phyloP scores from a whole-genome alignment of 2,329 filamentous ascomycete genomes.

The Botrytis medusae region DNA sequence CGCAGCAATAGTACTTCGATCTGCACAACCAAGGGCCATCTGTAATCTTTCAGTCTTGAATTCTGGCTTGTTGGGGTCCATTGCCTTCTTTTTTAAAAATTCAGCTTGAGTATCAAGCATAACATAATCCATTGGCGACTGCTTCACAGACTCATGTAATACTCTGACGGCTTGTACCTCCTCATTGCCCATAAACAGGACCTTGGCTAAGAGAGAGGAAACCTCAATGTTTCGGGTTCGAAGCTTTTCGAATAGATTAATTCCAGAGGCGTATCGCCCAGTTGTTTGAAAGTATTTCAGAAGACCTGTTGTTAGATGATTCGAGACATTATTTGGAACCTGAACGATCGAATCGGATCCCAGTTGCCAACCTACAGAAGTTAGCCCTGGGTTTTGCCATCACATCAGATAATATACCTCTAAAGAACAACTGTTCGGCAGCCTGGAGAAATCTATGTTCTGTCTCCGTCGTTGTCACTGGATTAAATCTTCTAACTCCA shows the following conservation, averaged over 20 bases:
- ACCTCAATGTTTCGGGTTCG: constrained; percentile 89
- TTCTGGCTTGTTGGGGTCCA: constrained; percentile 53
- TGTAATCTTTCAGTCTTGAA: constrained; percentile 67
- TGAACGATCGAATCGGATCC: constrained; percentile 97
- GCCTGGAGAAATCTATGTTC: constrained; percentile 95
- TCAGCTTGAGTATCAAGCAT: constrained; percentile 92
- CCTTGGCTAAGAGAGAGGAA: constrained; percentile 84
- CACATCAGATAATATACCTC: constrained; percentile 53
- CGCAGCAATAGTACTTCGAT: constrained; percentile 89
- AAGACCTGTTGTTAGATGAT: constrained; percentile 91
- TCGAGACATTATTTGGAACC: constrained; percentile 94
- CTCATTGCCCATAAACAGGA: constrained; percentile 92
- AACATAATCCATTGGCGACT: constrained; percentile 96
- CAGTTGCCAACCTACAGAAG: constrained; percentile 75
- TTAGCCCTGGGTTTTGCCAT: constrained; percentile 25
- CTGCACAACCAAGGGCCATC: constrained; percentile 88
- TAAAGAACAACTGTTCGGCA: constrained; percentile 92
- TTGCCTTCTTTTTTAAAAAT: constrained; percentile 84
- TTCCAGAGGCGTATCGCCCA: constrained; percentile 88
- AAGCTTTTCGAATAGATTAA: constrained; percentile 97
- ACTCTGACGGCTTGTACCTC: constrained; percentile 93
- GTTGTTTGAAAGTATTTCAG: constrained; percentile 95
- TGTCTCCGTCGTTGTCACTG: constrained; percentile 95
- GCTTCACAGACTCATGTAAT: constrained; percentile 82
- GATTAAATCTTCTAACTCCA: constrained; percentile 95